These are phyloP conservation scores for Seiridium unicorne DNA, from an alignment of 2,329 filamentous ascomycete genomes.

Conservation along the genomic window DNA sequence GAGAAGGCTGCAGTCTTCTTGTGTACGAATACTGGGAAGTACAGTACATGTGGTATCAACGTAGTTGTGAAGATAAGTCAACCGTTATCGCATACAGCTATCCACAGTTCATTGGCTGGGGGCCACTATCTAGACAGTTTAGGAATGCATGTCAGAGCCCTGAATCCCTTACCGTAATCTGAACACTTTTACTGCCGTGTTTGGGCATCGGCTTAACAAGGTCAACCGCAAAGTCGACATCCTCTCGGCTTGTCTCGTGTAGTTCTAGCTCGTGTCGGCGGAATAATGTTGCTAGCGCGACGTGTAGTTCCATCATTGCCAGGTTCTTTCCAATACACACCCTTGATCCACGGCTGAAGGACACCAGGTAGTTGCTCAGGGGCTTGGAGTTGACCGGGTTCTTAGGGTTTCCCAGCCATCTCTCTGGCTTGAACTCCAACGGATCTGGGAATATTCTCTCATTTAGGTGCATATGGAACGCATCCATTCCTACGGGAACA, in stretches of 20 bases:
- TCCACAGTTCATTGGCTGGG: too few species aligned
- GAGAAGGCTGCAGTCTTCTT: too few species aligned
- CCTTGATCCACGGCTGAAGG: constrained; percentile 31
- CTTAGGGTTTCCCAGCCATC: constrained; percentile 17
- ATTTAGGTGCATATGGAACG: constrained; percentile 19
- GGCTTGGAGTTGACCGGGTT: constrained; percentile 10
- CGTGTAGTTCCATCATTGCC: constrained; percentile 30
- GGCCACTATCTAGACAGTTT: too few species aligned
- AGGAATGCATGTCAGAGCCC: background rate
- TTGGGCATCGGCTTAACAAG: constrained; percentile 6
- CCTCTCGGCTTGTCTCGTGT: constrained; percentile 19
- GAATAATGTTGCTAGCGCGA: constrained; percentile 42
- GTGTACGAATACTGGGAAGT: too few species aligned
- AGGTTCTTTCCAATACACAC: constrained; percentile 33
- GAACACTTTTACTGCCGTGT: constrained; percentile 12
- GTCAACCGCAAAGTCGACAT: constrained; percentile 16
- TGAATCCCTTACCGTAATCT: constrained; percentile 9
- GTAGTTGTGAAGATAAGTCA: too few species aligned
- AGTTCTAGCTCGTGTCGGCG: constrained; percentile 36
- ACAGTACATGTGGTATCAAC: too few species aligned
- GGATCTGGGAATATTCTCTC: constrained; percentile 13
- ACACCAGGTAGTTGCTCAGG: constrained; percentile 17
- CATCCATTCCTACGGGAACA: constrained; percentile 14
- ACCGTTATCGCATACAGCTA: too few species aligned
- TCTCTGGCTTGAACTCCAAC: constrained; percentile 14